Evolutionary conservation across 495 filamentous ascomycete species (phyloP).

Genomic region (Ramalina peruviana): DNA sequence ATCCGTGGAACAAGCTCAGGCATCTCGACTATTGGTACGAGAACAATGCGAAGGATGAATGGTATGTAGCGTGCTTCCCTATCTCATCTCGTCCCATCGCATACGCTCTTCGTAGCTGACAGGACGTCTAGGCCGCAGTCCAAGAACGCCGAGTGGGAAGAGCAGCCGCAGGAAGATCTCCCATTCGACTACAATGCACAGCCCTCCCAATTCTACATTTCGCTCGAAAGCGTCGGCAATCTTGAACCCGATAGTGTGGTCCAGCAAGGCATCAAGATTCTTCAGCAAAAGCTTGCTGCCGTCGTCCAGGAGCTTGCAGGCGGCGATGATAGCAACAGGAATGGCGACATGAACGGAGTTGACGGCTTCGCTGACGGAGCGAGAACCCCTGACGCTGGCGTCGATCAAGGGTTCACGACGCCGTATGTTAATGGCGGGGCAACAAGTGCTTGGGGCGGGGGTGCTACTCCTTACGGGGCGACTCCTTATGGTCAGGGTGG

Average conservation of each 20-base stretch:
- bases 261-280: conserved; percentile 72
- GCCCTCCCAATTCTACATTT: conserved; percentile 74
- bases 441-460: conserved; percentile 53
- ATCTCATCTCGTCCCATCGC: background rate
- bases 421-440: conserved; percentile 50
- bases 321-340: conserved; percentile 35
- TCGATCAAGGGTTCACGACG: conserved; percentile 60
- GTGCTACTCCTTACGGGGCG: conserved; percentile 56
- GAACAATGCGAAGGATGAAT: conserved; percentile 68
- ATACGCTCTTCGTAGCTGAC: background rate
- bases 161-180: conserved; percentile 62
- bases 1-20: conserved; percentile 82
- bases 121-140: conserved; percentile 56
- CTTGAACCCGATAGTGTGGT: conserved; percentile 79
- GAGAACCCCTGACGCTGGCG: conserved; percentile 24
- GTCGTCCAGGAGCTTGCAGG: conserved; percentile 61
- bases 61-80: conserved; percentile 44
- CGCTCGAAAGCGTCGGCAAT: conserved; percentile 79
- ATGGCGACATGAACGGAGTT: conserved; percentile 40
- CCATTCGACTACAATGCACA: conserved; percentile 84
- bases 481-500: conserved; percentile 35
- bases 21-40: conserved; percentile 94
- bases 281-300: conserved; percentile 78
- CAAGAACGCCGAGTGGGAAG: conserved; percentile 77
- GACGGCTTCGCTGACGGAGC: conserved; percentile 44